A percentile compares a stretch with the other conserved stretches of the same genome.
phyloP scores from a whole-genome alignment of 139 green algal genomes.

The Trebouxia sp. region DNA sequence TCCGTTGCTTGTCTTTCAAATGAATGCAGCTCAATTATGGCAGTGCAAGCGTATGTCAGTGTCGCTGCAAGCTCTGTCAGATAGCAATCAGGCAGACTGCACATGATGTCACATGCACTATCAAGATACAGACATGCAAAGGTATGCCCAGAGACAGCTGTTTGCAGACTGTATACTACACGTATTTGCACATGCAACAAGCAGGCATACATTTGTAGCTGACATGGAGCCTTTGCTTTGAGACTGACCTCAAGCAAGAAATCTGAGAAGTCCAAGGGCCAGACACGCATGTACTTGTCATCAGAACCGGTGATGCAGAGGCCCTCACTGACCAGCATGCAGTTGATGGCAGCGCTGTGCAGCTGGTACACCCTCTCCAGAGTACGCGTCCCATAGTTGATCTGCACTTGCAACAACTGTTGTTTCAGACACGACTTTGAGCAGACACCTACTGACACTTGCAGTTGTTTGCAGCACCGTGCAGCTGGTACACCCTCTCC shows the following conservation, averaged over 20 bases:
- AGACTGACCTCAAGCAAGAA: slow-evolving; percentile 70
- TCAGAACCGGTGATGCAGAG: slow-evolving; percentile 70
- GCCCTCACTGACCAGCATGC: slow-evolving; percentile 59
- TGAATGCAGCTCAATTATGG: too few species aligned
- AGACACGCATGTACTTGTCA: slow-evolving; percentile 70
- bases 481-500: slow-evolving; percentile 74
- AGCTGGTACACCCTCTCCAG: slow-evolving; percentile 77
- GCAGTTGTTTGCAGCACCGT: slow-evolving; percentile 68
- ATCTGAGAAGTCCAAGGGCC: slow-evolving; percentile 78
- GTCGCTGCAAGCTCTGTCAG: too few species aligned
- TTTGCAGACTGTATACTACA: too few species aligned
- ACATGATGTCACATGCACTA: too few species aligned
- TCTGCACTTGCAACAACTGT: slow-evolving; percentile 1
- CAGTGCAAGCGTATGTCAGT: too few species aligned
- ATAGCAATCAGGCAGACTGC: too few species aligned
- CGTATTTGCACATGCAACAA: too few species aligned
- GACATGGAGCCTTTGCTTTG: background rate
- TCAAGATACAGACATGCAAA: too few species aligned
- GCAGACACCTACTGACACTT: too few species aligned
- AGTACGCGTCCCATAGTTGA: slow-evolving; percentile 56
- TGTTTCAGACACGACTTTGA: background rate
- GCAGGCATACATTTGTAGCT: too few species aligned
- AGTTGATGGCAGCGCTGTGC: slow-evolving; percentile 72
- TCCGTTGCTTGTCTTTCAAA: too few species aligned
- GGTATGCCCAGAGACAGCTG: too few species aligned